A percentile compares a stretch with the other conserved stretches of the same genome.
Conservation (phyloP, 73 alveolate genomes). For the Paraurostyla sp. region DNA sequence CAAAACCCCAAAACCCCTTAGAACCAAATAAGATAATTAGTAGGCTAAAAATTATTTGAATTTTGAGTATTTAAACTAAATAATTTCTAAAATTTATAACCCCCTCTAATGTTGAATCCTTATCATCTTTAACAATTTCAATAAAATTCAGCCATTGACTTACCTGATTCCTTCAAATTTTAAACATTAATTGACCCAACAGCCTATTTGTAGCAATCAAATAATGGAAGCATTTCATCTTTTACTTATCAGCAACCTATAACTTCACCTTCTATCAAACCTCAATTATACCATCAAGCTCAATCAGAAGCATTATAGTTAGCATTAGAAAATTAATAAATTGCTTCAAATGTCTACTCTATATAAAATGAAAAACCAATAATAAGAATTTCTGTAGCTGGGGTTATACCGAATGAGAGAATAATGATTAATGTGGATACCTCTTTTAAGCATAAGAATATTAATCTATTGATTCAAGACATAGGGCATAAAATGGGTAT, state of each 20-base stretch:
- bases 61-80: background rate
- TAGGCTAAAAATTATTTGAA: background rate
- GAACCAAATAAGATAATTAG: background rate
- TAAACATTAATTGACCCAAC: no score
- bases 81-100: background rate
- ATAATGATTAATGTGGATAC: background rate
- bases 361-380: background rate
- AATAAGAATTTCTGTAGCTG: conserved; percentile 6
- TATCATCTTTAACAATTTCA: no score
- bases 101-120: no score
- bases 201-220: no score
- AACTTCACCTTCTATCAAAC: no score
- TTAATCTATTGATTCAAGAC: background rate
- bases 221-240: no score
- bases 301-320: no score
- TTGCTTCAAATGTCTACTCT: background rate
- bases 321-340: background rate
- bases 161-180: background rate
- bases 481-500: background rate
- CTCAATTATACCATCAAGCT: no score
- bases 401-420: background rate
- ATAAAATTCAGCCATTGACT: background rate
- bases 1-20: conserved; percentile 28
- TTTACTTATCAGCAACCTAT: no score
- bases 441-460: background rate